phyloP scores from a whole-genome alignment of 495 filamentous ascomycete species.

The Talaromyces proteolyticus region DNA sequence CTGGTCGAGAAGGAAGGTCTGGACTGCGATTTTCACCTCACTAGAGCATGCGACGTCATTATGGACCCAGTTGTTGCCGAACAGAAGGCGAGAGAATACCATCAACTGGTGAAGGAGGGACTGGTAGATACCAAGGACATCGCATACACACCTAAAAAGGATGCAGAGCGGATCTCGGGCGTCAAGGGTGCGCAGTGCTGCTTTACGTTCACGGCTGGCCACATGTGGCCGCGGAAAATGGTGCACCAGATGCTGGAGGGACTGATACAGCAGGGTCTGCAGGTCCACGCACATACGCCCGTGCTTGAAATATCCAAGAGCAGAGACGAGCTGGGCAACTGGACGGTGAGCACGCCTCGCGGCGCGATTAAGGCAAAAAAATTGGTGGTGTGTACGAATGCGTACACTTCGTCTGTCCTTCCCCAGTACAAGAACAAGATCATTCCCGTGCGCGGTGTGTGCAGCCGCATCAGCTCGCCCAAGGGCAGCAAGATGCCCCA shows the following conservation, averaged over 20 bases:
- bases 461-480: conserved; percentile 25
- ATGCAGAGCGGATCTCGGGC: conserved; percentile 11
- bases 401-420: conserved; percentile 67
- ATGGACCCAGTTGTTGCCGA: conserved; percentile 8
- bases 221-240: conserved; percentile 75
- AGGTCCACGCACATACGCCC: conserved; percentile 74
- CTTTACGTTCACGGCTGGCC: conserved; percentile 31
- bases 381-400: conserved; percentile 77
- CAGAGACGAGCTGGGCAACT: conserved; percentile 9
- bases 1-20: conserved; percentile 23
- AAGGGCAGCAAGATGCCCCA: conserved; percentile 9
- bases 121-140: too few species aligned
- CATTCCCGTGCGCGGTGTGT: conserved; percentile 62
- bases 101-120: too few species aligned
- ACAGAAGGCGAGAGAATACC: too few species aligned
- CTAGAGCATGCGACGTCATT: conserved; percentile 22
- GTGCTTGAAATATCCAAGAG: conserved; percentile 39
- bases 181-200: conserved; percentile 41
- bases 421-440: conserved; percentile 65
- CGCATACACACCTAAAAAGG: not conserved
- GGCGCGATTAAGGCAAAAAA: conserved; percentile 52
- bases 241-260: conserved; percentile 55
- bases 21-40: conserved; percentile 27
- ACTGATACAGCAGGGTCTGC: conserved; percentile 51
- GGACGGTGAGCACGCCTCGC: conserved; percentile 53